Evolutionary conservation across 2,329 filamentous ascomycete genomes (phyloP).

Genomic region (Claviceps sp.): DNA sequence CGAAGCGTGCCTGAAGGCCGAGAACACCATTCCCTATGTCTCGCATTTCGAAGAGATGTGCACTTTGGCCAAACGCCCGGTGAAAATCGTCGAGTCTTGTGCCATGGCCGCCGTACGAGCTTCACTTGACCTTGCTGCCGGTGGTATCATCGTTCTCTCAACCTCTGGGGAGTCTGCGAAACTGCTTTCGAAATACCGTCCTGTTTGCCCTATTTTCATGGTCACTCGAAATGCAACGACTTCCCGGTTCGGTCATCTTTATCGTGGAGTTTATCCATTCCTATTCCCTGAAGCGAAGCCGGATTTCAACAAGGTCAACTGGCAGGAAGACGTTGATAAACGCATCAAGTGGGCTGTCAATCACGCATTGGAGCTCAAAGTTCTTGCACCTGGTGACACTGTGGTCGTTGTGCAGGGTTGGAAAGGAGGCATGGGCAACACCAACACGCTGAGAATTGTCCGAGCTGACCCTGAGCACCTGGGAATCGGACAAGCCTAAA

Average conservation of each 20-base stretch:
- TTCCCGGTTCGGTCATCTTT: conserved; percentile 83
- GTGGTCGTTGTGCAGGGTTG: conserved; percentile 81
- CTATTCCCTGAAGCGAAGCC: conserved; percentile 86
- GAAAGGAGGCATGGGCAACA: conserved; percentile 85
- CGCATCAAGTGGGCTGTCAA: conserved; percentile 95
- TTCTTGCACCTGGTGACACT: conserved; percentile 58
- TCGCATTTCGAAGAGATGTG: conserved; percentile 93
- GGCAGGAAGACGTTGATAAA: conserved; percentile 97
- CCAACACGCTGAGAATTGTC: conserved; percentile 62
- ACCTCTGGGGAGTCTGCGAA: conserved; percentile 92
- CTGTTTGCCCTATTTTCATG: conserved; percentile 99
- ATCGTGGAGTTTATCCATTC: conserved; percentile 97
- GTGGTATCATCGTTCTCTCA: conserved; percentile 89
- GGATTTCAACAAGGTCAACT: conserved; percentile 83
- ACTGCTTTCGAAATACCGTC: conserved; percentile 94
- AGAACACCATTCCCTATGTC: conserved; percentile 95
- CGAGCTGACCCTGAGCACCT: conserved; percentile 46
- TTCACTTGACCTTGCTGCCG: conserved; percentile 89
- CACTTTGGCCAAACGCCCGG: conserved; percentile 68
- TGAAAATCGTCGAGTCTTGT: conserved; percentile 81
- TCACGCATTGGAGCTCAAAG: conserved; percentile 70
- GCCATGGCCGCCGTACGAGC: conserved; percentile 95
- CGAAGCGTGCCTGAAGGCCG: conserved; percentile 90
- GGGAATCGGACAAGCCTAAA: conserved; percentile 33
- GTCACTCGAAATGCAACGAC: conserved; percentile 78